A percentile compares a stretch with the other conserved stretches of the same genome.
Conservation (phyloP, 257 asterid species). For the Cruciata laevipes region DNA sequence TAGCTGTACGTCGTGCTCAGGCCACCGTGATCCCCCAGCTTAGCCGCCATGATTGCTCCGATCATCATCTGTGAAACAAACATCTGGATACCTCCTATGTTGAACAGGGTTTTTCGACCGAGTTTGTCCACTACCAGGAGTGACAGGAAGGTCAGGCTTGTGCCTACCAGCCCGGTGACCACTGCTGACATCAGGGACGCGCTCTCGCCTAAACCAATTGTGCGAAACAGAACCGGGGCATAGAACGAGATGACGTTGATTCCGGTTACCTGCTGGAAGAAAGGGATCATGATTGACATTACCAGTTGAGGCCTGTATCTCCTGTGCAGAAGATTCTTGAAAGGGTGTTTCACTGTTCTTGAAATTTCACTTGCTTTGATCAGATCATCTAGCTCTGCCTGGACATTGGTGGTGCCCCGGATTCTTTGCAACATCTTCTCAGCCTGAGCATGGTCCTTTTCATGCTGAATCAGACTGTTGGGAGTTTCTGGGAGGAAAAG, state of each 20-base stretch:
- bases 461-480: conserved; percentile 37
- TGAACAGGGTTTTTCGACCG: conserved; percentile 44
- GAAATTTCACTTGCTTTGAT: conserved; percentile 34
- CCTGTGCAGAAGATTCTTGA: conserved; percentile 18
- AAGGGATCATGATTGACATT: conserved; percentile 53
- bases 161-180: conserved; percentile 55
- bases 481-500: conserved; percentile 59
- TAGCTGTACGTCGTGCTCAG: conserved; percentile 40
- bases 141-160: conserved; percentile 32
- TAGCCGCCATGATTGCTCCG: conserved; percentile 52
- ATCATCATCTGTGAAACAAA: conserved; percentile 38
- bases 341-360: conserved; percentile 29
- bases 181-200: conserved; percentile 56
- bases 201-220: conserved; percentile 44
- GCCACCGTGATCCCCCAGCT: conserved; percentile 54
- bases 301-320: conserved; percentile 48
- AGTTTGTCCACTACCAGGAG: conserved; percentile 52
- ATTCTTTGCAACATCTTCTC: conserved; percentile 24
- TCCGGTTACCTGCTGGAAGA: conserved; percentile 54
- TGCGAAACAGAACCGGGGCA: conserved; percentile 51
- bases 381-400: conserved; percentile 44
- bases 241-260: conserved; percentile 56
- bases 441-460: conserved; percentile 30
- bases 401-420: conserved; percentile 43
- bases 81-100: conserved; percentile 57